phyloP scores from a whole-genome alignment of 495 filamentous ascomycete genomes.

The Lophium mytilinum region DNA sequence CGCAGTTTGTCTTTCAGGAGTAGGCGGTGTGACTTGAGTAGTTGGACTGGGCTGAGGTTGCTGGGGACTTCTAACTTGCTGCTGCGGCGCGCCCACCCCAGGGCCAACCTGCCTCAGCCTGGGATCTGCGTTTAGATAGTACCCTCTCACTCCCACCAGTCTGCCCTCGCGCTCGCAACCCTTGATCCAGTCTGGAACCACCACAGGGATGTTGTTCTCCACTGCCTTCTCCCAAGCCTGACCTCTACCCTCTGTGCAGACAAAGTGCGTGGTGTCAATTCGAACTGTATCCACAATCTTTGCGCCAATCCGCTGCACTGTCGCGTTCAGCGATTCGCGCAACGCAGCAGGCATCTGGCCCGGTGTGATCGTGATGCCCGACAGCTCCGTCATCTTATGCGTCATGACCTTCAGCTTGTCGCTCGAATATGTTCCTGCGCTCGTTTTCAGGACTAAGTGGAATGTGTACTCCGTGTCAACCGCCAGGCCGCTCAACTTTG shows the following conservation, averaged over 20 bases:
- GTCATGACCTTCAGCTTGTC: slow-evolving; percentile 81
- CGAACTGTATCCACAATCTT: slow-evolving; percentile 84
- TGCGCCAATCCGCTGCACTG: slow-evolving; percentile 82
- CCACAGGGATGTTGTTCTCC: slow-evolving; percentile 96
- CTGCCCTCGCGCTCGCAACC: slow-evolving; percentile 89
- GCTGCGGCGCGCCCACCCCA: slow-evolving; percentile 25
- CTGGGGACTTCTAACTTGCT: slow-evolving; percentile 10
- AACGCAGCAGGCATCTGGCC: slow-evolving; percentile 71
- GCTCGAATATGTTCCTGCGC: slow-evolving; percentile 76
- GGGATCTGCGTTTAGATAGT: slow-evolving; percentile 87
- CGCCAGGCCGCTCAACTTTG: slow-evolving; percentile 94
- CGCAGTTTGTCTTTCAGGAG: slow-evolving; percentile 28
- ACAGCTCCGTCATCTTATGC: slow-evolving; percentile 98
- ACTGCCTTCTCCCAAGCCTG: slow-evolving; percentile 88
- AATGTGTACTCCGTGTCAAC: slow-evolving; percentile 94
- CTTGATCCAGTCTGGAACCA: slow-evolving; percentile 95
- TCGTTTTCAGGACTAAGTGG: slow-evolving; percentile 82
- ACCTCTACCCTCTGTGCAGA: slow-evolving; percentile 91
- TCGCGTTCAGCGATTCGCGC: slow-evolving; percentile 62
- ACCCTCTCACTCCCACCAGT: slow-evolving; percentile 88
- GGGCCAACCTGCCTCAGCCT: slow-evolving; percentile 51
- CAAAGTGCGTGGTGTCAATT: slow-evolving; percentile 98
- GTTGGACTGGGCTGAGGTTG: slow-evolving; percentile 30
- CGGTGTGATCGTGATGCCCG: slow-evolving; percentile 89
- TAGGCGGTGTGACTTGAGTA: slow-evolving; percentile 39